Evolutionary conservation across 78 protist genomes (phyloP).

Genomic region (Mastigamoeba balamuthi): DNA sequence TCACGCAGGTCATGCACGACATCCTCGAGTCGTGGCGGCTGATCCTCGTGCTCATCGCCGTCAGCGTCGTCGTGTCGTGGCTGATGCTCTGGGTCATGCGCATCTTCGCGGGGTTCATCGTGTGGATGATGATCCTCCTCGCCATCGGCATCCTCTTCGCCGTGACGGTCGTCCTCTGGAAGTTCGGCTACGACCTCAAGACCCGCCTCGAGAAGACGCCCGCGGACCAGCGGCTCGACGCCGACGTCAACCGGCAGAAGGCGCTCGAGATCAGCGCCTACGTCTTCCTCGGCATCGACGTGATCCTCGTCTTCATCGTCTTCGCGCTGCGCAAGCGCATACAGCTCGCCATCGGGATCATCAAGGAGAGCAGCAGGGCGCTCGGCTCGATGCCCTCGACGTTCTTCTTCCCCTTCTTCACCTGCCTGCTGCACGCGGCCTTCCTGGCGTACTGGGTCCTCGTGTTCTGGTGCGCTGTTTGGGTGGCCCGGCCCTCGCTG

Average conservation of each 20-base stretch:
- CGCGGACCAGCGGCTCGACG: too few relatives aligned
- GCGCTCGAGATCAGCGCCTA: too few relatives aligned
- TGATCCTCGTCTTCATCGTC: too few relatives aligned
- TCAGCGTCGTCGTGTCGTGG: slow-evolving; percentile 36
- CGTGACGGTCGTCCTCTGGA: too few relatives aligned
- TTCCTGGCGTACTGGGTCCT: slow-evolving; percentile 48
- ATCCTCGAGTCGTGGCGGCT: slow-evolving; percentile 18
- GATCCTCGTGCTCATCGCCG: slow-evolving; percentile 17
- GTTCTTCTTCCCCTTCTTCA: slow-evolving; percentile 53
- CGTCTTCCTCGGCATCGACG: too few relatives aligned
- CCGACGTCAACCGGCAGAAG: too few relatives aligned
- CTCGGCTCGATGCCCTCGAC: slow-evolving; percentile 48
- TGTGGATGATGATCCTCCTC: slow-evolving; percentile 41
- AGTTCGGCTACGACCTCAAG: too few relatives aligned
- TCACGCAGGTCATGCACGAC: background rate
- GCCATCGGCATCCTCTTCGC: too few relatives aligned
- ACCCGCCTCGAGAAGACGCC: too few relatives aligned
- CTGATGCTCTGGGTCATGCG: slow-evolving; percentile 36
- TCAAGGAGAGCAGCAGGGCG: slow-evolving; percentile 60
- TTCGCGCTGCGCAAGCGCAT: slow-evolving; percentile 21
- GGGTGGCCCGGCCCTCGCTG: background rate
- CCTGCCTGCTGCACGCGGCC: background rate
- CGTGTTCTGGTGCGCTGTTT: background rate
- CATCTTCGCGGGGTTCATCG: slow-evolving; percentile 52
- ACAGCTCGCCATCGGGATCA: slow-evolving; percentile 46